phyloP scores from a whole-genome alignment of 257 asterid species.

The Nicotiana paniculata region DNA sequence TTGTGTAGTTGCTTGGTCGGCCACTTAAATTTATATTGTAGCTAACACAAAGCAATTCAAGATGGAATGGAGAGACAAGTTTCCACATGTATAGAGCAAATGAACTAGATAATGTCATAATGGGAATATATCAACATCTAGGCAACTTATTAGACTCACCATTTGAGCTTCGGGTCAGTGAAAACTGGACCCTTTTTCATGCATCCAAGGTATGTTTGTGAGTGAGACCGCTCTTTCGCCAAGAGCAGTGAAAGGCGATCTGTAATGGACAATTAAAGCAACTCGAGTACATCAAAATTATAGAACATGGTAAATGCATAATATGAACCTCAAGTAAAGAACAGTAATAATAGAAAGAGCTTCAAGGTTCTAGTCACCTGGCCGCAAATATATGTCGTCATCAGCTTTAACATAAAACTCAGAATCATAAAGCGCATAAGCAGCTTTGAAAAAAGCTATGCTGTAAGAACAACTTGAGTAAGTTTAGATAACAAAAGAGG shows the following conservation, averaged over 20 bases:
- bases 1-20: not conserved
- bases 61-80: not conserved
- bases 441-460: slow-evolving; percentile 94
- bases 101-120: not conserved
- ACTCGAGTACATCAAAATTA: not conserved
- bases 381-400: slow-evolving; percentile 93
- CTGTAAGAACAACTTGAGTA: slow-evolving; percentile 38
- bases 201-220: slow-evolving; percentile 97
- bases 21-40: not conserved
- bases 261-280: slow-evolving; percentile 17
- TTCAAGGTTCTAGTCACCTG: slow-evolving; percentile 46
- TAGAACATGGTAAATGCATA: slow-evolving; percentile 14
- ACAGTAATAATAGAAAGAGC: slow-evolving; percentile 1
- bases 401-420: slow-evolving; percentile 98
- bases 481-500: slow-evolving; percentile 15
- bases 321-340: slow-evolving; percentile 8
- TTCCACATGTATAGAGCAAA: not conserved
- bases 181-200: slow-evolving; percentile 97
- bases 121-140: not conserved
- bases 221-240: slow-evolving; percentile 90
- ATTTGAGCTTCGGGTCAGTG: slow-evolving; percentile 89
- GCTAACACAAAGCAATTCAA: not conserved
- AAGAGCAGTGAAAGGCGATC: slow-evolving; percentile 92
- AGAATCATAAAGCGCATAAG: slow-evolving; percentile 81
- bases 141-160: slow-evolving; percentile 47